Percentiles rank a stretch among this genome's conserved stretches.
Conservation (phyloP, 192 early-diverging fungal species). For the Gonapodya prolifera region DNA sequence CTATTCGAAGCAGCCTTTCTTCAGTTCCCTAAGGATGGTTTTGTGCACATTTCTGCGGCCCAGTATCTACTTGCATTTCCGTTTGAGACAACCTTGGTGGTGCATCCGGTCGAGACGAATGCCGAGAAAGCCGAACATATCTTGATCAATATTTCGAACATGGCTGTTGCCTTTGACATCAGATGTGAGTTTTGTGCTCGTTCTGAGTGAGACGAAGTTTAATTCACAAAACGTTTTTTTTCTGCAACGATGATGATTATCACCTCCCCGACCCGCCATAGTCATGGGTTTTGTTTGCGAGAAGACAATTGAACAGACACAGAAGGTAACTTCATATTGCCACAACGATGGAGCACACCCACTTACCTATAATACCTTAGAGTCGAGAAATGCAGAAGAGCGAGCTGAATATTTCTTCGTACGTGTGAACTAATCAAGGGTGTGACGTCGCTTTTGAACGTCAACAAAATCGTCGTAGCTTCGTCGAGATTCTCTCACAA, state of each 20-base stretch:
- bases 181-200: too few relatives aligned
- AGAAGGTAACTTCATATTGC: too few relatives aligned
- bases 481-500: not conserved
- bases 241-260: too few relatives aligned
- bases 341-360: too few relatives aligned
- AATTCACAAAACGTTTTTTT: too few relatives aligned
- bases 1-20: not conserved
- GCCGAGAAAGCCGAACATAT: not conserved
- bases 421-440: not conserved
- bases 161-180: too few relatives aligned
- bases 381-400: not conserved
- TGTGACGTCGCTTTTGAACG: not conserved
- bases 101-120: not conserved
- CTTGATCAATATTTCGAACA: not conserved
- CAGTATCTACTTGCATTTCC: not conserved
- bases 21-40: not conserved
- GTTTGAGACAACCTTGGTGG: not conserved
- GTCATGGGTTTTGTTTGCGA: not conserved
- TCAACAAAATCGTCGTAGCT: not conserved
- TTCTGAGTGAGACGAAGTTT: too few relatives aligned
- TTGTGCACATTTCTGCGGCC: not conserved
- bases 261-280: too few relatives aligned
- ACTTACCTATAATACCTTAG: not conserved
- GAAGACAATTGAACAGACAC: not conserved
- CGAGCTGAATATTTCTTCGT: not conserved